Evolutionary conservation across 306 rosid genomes (phyloP).

Genomic region (Lathyrus tuberosus): DNA sequence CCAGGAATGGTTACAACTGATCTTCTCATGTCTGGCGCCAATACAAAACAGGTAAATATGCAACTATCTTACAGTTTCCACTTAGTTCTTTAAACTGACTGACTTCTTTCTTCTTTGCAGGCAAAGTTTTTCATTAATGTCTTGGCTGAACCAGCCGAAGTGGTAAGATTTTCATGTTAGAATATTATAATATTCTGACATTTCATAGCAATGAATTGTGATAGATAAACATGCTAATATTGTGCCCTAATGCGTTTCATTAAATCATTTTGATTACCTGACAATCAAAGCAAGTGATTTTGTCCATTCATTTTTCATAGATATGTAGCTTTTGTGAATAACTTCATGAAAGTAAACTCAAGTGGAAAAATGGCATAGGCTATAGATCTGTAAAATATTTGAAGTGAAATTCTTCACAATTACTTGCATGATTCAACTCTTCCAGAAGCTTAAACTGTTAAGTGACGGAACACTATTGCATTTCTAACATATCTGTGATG

Average conservation of each 20-base stretch:
- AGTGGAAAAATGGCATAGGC: background rate
- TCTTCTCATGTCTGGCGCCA: slow-evolving; percentile 98
- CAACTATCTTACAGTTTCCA: slow-evolving; percentile 25
- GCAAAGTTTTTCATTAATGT: slow-evolving; percentile 96
- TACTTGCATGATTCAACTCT: background rate
- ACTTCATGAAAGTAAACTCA: slow-evolving; percentile 18
- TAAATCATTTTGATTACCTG: background rate
- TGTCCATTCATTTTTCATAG: slow-evolving; percentile 21
- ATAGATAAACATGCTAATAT: slow-evolving; percentile 31
- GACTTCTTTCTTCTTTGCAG: slow-evolving; percentile 49
- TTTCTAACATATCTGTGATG: slow-evolving; percentile 19
- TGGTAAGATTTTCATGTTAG: slow-evolving; percentile 56
- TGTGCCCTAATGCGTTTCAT: background rate
- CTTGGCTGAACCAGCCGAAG: slow-evolving; percentile 97
- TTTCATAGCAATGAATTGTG: background rate
- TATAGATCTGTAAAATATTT: background rate
- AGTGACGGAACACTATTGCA: background rate
- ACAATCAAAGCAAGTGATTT: slow-evolving; percentile 7
- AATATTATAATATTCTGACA: no score
- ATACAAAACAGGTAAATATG: slow-evolving; percentile 75
- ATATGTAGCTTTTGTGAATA: slow-evolving; percentile 17
- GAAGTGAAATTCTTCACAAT: background rate
- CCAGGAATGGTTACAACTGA: slow-evolving; percentile 99
- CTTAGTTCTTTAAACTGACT: slow-evolving; percentile 13
- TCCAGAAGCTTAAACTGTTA: background rate